phyloP scores from a whole-genome alignment of 352 stramenopile genomes.

The Pythium rishiriense region DNA sequence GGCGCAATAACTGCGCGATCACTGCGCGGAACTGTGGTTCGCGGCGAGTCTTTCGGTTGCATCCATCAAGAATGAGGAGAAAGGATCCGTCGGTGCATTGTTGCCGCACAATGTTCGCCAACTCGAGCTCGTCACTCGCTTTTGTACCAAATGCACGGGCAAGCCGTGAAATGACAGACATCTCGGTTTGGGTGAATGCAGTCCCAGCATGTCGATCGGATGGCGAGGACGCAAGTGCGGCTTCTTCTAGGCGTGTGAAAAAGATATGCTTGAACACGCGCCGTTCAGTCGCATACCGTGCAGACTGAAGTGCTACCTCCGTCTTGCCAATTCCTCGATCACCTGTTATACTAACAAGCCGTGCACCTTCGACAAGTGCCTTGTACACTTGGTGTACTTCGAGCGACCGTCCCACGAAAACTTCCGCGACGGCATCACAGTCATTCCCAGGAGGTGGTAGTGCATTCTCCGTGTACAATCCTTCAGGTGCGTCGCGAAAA shows the following conservation, averaged over 20 bases:
- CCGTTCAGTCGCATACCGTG: slow-evolving; percentile 75
- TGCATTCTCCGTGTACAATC: slow-evolving; percentile 63
- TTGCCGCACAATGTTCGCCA: slow-evolving; percentile 56
- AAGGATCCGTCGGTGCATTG: slow-evolving; percentile 49
- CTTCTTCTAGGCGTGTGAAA: slow-evolving; percentile 56
- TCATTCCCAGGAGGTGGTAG: slow-evolving; percentile 60
- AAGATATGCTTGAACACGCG: slow-evolving; percentile 73
- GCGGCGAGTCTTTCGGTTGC: slow-evolving; percentile 51
- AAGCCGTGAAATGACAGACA: slow-evolving; percentile 20
- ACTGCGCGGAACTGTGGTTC: slow-evolving; percentile 46
- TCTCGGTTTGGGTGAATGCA: not conserved
- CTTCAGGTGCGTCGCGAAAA: slow-evolving; percentile 58
- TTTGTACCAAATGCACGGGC: slow-evolving; percentile 17
- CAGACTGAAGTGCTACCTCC: slow-evolving; percentile 72
- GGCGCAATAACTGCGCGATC: slow-evolving; percentile 54
- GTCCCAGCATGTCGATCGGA: not conserved
- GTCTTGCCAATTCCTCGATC: slow-evolving; percentile 81
- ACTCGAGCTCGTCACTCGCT: slow-evolving; percentile 29
- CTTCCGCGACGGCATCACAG: slow-evolving; percentile 70
- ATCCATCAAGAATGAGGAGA: slow-evolving; percentile 79
- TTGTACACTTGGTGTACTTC: slow-evolving; percentile 82
- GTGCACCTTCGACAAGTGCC: slow-evolving; percentile 69
- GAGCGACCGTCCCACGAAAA: slow-evolving; percentile 78
- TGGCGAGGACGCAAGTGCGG: not conserved
- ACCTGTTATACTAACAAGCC: slow-evolving; percentile 74